Conservation (phyloP, 352 stramenopile species). For the Pythium periplocum region DNA sequence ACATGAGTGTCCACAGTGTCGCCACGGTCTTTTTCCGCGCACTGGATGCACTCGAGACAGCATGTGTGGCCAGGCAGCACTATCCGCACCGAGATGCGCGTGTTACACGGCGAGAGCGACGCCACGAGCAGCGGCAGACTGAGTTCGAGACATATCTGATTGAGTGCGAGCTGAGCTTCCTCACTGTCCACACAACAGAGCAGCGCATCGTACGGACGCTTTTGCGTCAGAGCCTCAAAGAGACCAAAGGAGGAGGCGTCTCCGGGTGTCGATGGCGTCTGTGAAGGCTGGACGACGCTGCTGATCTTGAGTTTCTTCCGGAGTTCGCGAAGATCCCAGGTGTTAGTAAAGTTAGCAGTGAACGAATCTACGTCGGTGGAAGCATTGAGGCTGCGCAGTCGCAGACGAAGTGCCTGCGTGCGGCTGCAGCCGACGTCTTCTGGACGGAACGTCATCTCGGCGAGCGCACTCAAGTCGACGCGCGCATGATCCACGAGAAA, state of each 20-base stretch:
- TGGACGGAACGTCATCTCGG: constrained; percentile 20
- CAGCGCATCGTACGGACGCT: constrained; percentile 33
- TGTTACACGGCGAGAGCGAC: constrained; percentile 21
- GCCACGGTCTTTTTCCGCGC: background rate
- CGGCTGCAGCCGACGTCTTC: constrained; percentile 32
- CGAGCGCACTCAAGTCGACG: constrained; percentile 21
- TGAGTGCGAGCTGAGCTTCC: constrained; percentile 17
- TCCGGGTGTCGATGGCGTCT: background rate
- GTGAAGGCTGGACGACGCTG: background rate
- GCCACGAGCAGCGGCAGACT: constrained; percentile 34
- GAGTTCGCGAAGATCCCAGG: constrained; percentile 26
- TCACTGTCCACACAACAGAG: constrained; percentile 28
- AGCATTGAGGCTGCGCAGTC: constrained; percentile 22
- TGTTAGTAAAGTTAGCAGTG: constrained; percentile 21
- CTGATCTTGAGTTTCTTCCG: constrained; percentile 30
- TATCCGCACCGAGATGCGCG: constrained; percentile 17
- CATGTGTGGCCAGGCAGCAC: constrained; percentile 36
- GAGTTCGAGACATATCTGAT: constrained; percentile 37
- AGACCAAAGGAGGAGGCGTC: constrained; percentile 13
- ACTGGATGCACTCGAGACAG: constrained; percentile 30
- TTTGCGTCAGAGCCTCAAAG: constrained; percentile 34
- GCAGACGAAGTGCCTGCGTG: constrained; percentile 27
- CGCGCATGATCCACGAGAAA: constrained; percentile 30
- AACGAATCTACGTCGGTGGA: constrained; percentile 24
- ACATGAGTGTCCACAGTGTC: background rate